Evolutionary conservation across 208 protist species (phyloP), one percentile per base, ranked within the genome.

Genomic region (Leishmania tarentolae): DNA sequence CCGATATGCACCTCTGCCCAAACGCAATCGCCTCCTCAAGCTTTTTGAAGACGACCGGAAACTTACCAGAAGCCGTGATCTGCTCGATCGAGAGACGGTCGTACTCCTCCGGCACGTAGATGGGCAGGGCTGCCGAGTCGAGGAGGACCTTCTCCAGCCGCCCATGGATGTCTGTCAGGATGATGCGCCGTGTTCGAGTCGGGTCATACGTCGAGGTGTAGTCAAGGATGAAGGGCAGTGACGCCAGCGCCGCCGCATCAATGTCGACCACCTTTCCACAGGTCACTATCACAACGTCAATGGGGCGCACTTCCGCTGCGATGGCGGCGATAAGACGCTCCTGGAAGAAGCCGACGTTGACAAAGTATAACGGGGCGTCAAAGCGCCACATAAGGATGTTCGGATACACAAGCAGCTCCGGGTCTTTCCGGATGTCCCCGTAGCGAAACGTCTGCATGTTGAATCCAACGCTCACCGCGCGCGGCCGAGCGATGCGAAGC

Each of bases 351-450:
- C 83, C 66, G 0, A 72, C 81, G 73, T 92, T 92, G 66, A 92
- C 81, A 46, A 92, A 92, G 68, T 89, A 90, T 44, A 92, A 81
- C 24, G 89, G 89, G 57, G 89, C 89, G 61, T 92, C 89, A 63
- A 92, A 92, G 71, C 87, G 87, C 89, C 89, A 92, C 74, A 92
- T 75, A 21, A 92, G 85, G 21, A 92, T 88, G 63, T 89, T 87
- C n/a, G 89, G 89, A 78, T 92, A 90, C 44, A 92, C 89, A 17
- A 92, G 87, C 73, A 90, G 85, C 85, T 92, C 86, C 28, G 85
- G 83, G 40, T 92, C 89, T 68, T 92, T 87, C 70, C 83, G 77
- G 61, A 92, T 82, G 72, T 92, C 87, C 47, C 86, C 89, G 75
- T 89, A 92, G 75, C 75, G 83, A 52, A 87, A 87, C 1, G 83